Conservation (phyloP, 2,329 filamentous ascomycete species). For the Venturia aucupariae region DNA sequence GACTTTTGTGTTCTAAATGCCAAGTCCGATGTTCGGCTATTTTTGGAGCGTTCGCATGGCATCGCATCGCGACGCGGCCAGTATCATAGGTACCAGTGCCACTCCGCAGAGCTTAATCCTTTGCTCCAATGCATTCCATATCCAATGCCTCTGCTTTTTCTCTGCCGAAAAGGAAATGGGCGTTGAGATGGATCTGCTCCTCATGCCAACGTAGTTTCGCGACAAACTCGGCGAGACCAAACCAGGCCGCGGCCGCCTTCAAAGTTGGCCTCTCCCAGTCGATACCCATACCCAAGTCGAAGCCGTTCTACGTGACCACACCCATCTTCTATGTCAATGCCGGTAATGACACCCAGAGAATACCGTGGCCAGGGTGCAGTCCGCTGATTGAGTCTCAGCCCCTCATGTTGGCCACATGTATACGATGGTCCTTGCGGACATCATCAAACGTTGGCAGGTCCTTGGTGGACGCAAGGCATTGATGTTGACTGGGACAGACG, state of each 20-base stretch:
- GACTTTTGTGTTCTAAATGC: neutral
- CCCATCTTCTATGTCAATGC: constrained; percentile 99
- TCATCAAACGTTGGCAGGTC: constrained; percentile 83
- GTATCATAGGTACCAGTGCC: too few relatives aligned
- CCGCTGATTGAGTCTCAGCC: constrained; percentile 40
- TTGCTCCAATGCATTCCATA: constrained; percentile 1
- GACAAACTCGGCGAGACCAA: neutral
- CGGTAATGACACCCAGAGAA: constrained; percentile 40
- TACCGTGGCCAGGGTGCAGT: neutral
- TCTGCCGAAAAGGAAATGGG: neutral
- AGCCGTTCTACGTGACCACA: constrained; percentile 91
- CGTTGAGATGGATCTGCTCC: neutral
- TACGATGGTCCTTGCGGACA: constrained; percentile 81
- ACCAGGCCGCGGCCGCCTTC: neutral
- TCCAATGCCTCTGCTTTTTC: neutral
- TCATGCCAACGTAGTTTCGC: constrained; percentile 5
- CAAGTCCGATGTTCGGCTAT: neutral
- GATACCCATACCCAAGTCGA: constrained; percentile 29
- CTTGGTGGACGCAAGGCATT: constrained; percentile 63
- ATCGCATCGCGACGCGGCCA: neutral
- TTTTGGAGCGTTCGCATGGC: neutral
- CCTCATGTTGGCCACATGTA: constrained; percentile 95
- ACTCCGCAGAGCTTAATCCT: too few relatives aligned
- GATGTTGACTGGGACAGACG: constrained; percentile 86
- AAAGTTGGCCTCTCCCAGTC: neutral